phyloP scores from a whole-genome alignment of 2,329 filamentous ascomycete genomes.

The Mycocentrospora acerina region DNA sequence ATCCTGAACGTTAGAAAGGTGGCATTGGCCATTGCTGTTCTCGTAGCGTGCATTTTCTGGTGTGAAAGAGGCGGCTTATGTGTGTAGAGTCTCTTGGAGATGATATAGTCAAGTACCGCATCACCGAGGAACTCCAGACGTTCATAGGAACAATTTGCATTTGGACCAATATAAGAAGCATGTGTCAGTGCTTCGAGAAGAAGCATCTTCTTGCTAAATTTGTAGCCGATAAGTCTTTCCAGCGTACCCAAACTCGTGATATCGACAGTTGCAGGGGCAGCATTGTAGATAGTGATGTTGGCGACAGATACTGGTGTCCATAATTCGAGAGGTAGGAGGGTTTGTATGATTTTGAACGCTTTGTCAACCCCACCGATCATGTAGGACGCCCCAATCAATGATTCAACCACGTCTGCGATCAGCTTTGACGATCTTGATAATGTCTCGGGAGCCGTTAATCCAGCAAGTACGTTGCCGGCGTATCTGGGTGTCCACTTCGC shows the following conservation, averaged over 20 bases:
- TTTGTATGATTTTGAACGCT: slow-evolving; percentile 62
- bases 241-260: slow-evolving; percentile 44
- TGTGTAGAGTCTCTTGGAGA: slow-evolving; percentile 64
- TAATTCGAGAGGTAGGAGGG: slow-evolving; percentile 64
- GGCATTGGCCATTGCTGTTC: slow-evolving; percentile 75
- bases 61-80: slow-evolving; percentile 52
- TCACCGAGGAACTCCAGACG: slow-evolving; percentile 89
- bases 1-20: slow-evolving; percentile 77
- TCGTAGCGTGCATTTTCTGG: slow-evolving; percentile 71
- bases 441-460: slow-evolving; percentile 12
- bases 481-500: slow-evolving; percentile 72
- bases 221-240: slow-evolving; percentile 69
- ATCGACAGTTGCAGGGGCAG: slow-evolving; percentile 12
- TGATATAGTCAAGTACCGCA: slow-evolving; percentile 75
- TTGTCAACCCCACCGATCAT: slow-evolving; percentile 66
- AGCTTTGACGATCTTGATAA: slow-evolving; percentile 69
- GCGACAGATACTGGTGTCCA: slow-evolving; percentile 29
- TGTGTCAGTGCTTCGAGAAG: slow-evolving; percentile 83
- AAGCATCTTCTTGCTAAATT: slow-evolving; percentile 65
- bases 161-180: slow-evolving; percentile 54
- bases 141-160: slow-evolving; percentile 61
- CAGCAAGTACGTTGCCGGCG: slow-evolving; percentile 46
- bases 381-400: slow-evolving; percentile 76
- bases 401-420: slow-evolving; percentile 84
- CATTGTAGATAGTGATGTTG: slow-evolving; percentile 27